Percentiles rank a stretch among this genome's conserved stretches.
phyloP scores from a whole-genome alignment of 805 yeast genomes.

The Sugiyamaella floridensis region DNA sequence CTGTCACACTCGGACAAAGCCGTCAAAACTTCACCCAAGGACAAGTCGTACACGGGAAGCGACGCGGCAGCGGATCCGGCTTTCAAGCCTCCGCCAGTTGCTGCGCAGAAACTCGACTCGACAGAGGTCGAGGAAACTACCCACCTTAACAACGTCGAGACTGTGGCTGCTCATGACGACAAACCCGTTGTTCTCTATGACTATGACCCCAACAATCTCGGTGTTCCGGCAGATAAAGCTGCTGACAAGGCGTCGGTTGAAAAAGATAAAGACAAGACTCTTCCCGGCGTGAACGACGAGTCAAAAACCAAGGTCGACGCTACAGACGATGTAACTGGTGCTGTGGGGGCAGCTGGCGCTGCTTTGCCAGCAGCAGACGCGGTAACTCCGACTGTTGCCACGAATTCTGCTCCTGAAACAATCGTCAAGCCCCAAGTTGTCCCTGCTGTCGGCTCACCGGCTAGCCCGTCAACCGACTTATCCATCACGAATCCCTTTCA shows the following conservation, averaged over 20 bases:
- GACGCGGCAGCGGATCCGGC: not conserved
- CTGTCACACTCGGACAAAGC: constrained; percentile 25
- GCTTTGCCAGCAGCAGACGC: not conserved
- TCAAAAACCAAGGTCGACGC: constrained; percentile 5
- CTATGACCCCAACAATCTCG: constrained; percentile 32
- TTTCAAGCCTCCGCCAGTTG: constrained; percentile 21
- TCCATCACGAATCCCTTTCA: constrained; percentile 21
- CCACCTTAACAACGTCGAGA: constrained; percentile 11
- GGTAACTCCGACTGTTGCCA: not conserved
- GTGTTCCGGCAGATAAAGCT: constrained; percentile 25
- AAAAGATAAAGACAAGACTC: constrained; percentile 10
- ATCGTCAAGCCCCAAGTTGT: not conserved
- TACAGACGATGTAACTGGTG: not conserved
- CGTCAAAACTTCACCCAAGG: constrained; percentile 32
- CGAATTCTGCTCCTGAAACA: not conserved
- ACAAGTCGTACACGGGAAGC: constrained; percentile 22
- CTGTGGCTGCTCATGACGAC: constrained; percentile 18
- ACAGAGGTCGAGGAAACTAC: constrained; percentile 18
- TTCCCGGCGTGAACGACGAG: not conserved
- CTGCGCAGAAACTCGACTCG: constrained; percentile 18
- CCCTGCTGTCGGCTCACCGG: not conserved
- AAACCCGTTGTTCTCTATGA: constrained; percentile 31
- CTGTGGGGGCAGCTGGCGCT: constrained; percentile 3
- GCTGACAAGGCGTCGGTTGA: constrained; percentile 18
- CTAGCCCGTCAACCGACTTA: not conserved